phyloP scores from a whole-genome alignment of 257 asterid genomes.

The Solanum microdontum region DNA sequence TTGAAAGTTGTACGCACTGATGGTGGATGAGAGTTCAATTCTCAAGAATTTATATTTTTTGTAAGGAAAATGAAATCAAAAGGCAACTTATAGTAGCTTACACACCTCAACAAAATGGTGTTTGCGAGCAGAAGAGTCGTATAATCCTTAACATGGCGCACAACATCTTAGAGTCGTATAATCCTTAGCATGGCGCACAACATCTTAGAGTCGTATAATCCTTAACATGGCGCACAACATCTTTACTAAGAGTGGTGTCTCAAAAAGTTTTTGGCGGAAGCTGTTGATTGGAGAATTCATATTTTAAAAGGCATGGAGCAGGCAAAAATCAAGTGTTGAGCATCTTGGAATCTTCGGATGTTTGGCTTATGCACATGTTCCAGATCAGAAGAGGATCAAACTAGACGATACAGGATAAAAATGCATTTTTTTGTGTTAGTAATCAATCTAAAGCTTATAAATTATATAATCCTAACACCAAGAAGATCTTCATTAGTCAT shows the following conservation, averaged over 20 bases:
- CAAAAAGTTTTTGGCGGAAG: no score
- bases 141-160: not conserved
- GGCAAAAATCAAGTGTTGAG: not conserved
- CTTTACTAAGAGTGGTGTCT: no score
- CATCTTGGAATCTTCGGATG: no score
- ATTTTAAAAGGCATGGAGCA: not conserved
- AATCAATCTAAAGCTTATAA: no score
- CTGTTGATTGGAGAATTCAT: no score
- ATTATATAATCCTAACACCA: not conserved
- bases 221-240: not conserved
- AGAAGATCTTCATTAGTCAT: no score
- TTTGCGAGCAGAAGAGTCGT: not conserved
- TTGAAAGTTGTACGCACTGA: not conserved
- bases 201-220: not conserved
- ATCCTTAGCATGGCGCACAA: not conserved
- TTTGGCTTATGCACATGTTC: not conserved
- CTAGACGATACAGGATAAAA: no score
- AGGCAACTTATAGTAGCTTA: not conserved
- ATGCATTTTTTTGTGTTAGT: no score
- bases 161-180: not conserved
- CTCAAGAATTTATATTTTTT: not conserved
- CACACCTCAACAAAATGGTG: not conserved
- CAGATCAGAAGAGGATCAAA: no score
- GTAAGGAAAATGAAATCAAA: not conserved
- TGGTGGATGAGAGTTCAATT: not conserved